These are phyloP conservation scores for Amaranthus palmeri DNA, from an alignment of 148 eudicot species.

Conservation along the genomic window DNA sequence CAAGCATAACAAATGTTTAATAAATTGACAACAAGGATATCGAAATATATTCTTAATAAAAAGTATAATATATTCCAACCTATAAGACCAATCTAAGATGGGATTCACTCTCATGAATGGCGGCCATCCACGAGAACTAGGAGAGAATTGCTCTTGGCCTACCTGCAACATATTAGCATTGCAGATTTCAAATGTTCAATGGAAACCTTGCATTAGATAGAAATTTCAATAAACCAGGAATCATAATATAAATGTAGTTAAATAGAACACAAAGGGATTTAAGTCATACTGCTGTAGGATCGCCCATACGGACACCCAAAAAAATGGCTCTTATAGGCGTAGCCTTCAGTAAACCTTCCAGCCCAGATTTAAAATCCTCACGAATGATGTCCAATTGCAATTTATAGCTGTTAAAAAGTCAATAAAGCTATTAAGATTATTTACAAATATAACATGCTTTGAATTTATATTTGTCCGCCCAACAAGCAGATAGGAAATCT, in stretches of 20 bases:
- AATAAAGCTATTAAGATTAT: not conserved
- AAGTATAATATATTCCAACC: constrained; percentile 37
- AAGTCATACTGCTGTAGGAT: constrained; percentile 80
- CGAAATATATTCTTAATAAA: not conserved
- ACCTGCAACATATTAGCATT: constrained; percentile 45
- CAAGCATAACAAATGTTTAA: constrained; percentile 3
- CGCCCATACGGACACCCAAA: constrained; percentile 93
- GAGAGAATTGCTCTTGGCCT: constrained; percentile 96
- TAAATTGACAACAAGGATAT: not conserved
- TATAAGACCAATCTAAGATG: constrained; percentile 97
- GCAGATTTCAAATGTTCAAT: not conserved
- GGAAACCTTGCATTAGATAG: not conserved
- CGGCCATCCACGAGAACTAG: constrained; percentile 99
- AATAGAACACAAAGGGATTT: not conserved
- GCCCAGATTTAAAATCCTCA: constrained; percentile 89
- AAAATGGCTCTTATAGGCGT: constrained; percentile 86
- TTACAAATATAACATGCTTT: not conserved
- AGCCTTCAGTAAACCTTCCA: constrained; percentile 73
- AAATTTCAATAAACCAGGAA: not conserved
- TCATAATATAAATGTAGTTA: not conserved
- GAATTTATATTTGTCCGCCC: not conserved
- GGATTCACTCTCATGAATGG: constrained; percentile 99
- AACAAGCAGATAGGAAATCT: not conserved
- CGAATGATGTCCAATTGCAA: constrained; percentile 84
- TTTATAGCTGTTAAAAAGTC: constrained; percentile 46